phyloP scores from a whole-genome alignment of 2,329 filamentous ascomycete species.

The Nigrospora osmanthi region DNA sequence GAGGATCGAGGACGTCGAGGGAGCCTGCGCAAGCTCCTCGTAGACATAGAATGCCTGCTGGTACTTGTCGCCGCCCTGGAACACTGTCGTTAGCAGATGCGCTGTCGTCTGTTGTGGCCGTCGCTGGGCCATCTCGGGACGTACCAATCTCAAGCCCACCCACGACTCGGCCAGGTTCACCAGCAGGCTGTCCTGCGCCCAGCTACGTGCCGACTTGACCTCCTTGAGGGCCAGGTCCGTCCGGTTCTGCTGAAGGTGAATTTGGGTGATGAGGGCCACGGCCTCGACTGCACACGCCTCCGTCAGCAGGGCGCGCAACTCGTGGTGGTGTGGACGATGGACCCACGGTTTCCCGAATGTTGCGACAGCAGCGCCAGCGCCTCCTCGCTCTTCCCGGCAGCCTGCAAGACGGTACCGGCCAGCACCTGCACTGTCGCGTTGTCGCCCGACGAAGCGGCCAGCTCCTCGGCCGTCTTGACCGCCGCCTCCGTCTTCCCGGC shows the following conservation, averaged over 20 bases:
- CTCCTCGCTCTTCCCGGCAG: slow-evolving; percentile 74
- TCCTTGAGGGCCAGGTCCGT: slow-evolving; percentile 87
- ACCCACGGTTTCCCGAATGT: slow-evolving; percentile 80
- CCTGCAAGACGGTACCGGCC: slow-evolving; percentile 74
- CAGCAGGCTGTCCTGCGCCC: slow-evolving; percentile 89
- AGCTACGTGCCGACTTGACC: slow-evolving; percentile 76
- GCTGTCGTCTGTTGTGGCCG: not conserved
- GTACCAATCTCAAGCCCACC: slow-evolving; percentile 81
- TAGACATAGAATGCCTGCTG: slow-evolving; percentile 97
- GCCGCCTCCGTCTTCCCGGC: slow-evolving; percentile 56
- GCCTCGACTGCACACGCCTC: slow-evolving; percentile 51
- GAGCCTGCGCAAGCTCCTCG: slow-evolving; percentile 86
- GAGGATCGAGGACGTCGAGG: slow-evolving; percentile 67
- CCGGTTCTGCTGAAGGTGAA: slow-evolving; percentile 86
- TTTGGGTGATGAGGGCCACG: slow-evolving; percentile 83
- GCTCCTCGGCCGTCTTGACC: slow-evolving; percentile 53
- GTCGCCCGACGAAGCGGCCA: slow-evolving; percentile 60
- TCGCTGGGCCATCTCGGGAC: slow-evolving; percentile 15
- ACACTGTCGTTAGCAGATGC: slow-evolving; percentile 15
- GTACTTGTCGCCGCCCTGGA: slow-evolving; percentile 85
- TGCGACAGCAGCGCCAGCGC: slow-evolving; percentile 71
- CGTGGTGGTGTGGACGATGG: not conserved
- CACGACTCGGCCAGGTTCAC: slow-evolving; percentile 94
- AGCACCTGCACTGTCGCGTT: slow-evolving; percentile 77
- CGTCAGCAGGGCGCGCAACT: too few species aligned